Conservation (phyloP, 2,329 filamentous ascomycete genomes). For the Colletotrichum liriopes region DNA sequence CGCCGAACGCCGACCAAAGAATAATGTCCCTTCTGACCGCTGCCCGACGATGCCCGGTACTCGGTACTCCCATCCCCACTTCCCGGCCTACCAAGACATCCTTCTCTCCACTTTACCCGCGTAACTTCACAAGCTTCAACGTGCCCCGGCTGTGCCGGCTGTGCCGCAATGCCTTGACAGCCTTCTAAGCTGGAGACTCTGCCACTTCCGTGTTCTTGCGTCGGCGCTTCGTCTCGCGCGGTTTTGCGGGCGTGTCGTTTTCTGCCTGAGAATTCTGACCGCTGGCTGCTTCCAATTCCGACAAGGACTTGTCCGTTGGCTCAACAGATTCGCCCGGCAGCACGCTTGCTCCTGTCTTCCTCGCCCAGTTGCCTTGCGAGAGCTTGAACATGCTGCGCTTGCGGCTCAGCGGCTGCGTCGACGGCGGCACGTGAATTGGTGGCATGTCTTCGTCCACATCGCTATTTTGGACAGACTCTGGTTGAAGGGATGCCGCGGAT, state of each 20-base stretch:
- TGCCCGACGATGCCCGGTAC: not conserved
- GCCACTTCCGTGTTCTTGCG: constrained; percentile 6
- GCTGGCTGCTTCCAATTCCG: constrained; percentile 3
- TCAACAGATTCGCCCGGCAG: constrained; percentile 18
- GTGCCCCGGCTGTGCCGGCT: not conserved
- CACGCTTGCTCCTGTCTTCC: constrained; percentile 24
- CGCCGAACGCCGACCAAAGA: not conserved
- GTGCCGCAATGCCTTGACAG: not conserved
- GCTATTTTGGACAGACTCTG: constrained; percentile 32
- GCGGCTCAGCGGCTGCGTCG: constrained; percentile 13
- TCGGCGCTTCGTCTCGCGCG: constrained; percentile 2
- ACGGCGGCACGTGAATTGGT: constrained; percentile 25
- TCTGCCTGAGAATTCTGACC: not conserved
- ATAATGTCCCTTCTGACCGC: not conserved
- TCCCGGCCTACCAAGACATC: not conserved
- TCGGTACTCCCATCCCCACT: not conserved
- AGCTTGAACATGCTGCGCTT: constrained; percentile 2
- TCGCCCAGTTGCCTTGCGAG: constrained; percentile 26
- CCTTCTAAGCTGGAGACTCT: constrained; percentile 28
- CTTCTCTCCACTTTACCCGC: not conserved
- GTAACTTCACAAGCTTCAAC: not conserved
- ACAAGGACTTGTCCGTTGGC: not conserved
- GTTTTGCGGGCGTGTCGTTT: not conserved
- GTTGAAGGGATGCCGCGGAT: constrained; percentile 21
- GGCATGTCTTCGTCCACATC: constrained; percentile 41